Evolutionary conservation across 2,329 filamentous ascomycete species (phyloP).

Genomic region (Claviceps cyperi): DNA sequence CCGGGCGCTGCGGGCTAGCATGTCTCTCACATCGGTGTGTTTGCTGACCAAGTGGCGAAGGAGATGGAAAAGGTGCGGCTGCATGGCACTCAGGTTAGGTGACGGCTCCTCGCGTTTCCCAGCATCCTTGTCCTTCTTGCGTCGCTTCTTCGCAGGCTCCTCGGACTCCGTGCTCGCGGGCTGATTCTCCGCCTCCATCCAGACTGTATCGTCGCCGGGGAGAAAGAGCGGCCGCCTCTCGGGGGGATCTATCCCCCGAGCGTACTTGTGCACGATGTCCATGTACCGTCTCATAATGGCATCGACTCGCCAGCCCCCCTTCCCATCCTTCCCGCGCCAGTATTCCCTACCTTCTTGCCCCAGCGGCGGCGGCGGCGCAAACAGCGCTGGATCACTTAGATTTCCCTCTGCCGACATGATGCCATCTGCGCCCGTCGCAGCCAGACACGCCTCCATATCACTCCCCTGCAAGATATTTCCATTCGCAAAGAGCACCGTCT

Average conservation of each 20-base stretch:
- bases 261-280: slow-evolving; percentile 74
- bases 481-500: slow-evolving; percentile 93
- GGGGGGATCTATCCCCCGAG: slow-evolving; percentile 52
- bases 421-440: slow-evolving; percentile 74
- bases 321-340: slow-evolving; percentile 67
- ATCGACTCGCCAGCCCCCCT: slow-evolving; percentile 78
- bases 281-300: slow-evolving; percentile 77
- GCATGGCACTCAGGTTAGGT: slow-evolving; percentile 64
- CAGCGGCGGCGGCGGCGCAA: slow-evolving; percentile 49
- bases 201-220: slow-evolving; percentile 37
- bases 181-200: slow-evolving; percentile 23
- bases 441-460: slow-evolving; percentile 65
- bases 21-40: slow-evolving; percentile 74
- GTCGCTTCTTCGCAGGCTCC: slow-evolving; percentile 38
- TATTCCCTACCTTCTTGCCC: slow-evolving; percentile 64
- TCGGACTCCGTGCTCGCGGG: slow-evolving; percentile 21
- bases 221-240: slow-evolving; percentile 58
- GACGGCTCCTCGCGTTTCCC: slow-evolving; percentile 23
- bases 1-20: slow-evolving; percentile 53
- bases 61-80: slow-evolving; percentile 86
- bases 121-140: slow-evolving; percentile 24
- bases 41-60: slow-evolving; percentile 66
- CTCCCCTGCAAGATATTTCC: slow-evolving; percentile 76
- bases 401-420: slow-evolving; percentile 97
- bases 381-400: slow-evolving; percentile 80